Evolutionary conservation across 2,329 filamentous ascomycete genomes (phyloP), one percentile per base, ranked within the genome.

Genomic region (Diatrype stigma): DNA sequence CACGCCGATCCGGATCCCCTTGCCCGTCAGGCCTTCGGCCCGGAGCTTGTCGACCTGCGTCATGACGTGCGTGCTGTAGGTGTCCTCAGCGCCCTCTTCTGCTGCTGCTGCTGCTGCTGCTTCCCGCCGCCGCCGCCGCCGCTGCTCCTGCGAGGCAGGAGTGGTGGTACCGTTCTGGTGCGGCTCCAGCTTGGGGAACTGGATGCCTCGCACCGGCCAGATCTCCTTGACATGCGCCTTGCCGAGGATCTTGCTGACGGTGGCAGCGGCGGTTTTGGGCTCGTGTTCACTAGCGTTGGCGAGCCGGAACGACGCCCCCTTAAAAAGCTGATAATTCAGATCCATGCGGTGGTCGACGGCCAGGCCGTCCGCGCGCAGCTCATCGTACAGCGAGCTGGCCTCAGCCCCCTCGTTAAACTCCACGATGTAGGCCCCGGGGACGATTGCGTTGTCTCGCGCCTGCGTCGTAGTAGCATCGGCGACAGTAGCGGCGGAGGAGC

Each of bases 1-100:
- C 28, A 77, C 61, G 5, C 65, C 74, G 17, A 79, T 65, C 21
- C 67, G 69, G 28, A 75, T 59, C 1, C 75, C 74, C 38, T 73
- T 68, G 19, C 76, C 76, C 2, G 69, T 75, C n/a, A 73, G 63
- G 7, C 75, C 74, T 30, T 67, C 62, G 3, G 65, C 69, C 12
- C 71, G 71, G n/a, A 77, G 64, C 49, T 64, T 66, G 53, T 73
- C 67, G 10, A 73, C 67, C 44, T 69, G 66, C 8, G 64, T 63
- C 63, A 68, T 65, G 42, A 65, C 49, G 47, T 70, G 66, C 1
- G 61, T 55, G 6, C 49, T 53, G 51, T 56, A 51, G 22, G 45
- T 38, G 12, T 56, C 49, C 12, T 42, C 50, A 10, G 53, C 17
- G 10, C 51, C 46, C 30, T 59, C 47, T 35, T 48, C 34, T 10